These are phyloP conservation scores for Cyclostephanos tholiformis DNA, from an alignment of 108 stramenopile species.

Conservation along the genomic window DNA sequence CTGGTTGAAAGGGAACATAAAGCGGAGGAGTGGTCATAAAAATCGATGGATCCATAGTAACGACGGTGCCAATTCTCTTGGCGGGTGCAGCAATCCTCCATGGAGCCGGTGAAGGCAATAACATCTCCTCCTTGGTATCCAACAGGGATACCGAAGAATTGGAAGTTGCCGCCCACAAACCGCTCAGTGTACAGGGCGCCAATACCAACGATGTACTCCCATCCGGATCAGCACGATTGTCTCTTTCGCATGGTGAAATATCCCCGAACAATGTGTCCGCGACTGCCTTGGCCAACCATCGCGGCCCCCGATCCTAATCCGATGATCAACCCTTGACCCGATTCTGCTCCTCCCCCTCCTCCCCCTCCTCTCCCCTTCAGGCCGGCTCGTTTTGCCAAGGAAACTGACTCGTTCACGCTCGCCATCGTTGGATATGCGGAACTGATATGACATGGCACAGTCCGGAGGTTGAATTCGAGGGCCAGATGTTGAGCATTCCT, in stretches of 20 bases:
- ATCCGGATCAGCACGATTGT: slow-evolving; percentile 1
- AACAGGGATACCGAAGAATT: slow-evolving; percentile 54
- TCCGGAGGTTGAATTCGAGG: slow-evolving; percentile 34
- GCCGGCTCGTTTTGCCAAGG: slow-evolving; percentile 37
- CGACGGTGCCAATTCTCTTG: slow-evolving; percentile 30
- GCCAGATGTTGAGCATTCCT: slow-evolving; percentile 29
- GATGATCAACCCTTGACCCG: slow-evolving; percentile 42
- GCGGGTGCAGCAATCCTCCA: neutral
- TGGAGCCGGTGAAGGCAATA: slow-evolving; percentile 47
- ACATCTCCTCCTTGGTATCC: slow-evolving; percentile 66
- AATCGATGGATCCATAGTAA: slow-evolving; percentile 44
- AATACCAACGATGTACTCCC: slow-evolving; percentile 47
- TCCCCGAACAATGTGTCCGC: slow-evolving; percentile 27
- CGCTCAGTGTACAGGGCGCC: slow-evolving; percentile 64
- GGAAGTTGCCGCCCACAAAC: slow-evolving; percentile 57
- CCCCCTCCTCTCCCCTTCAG: slow-evolving; percentile 36
- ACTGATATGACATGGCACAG: slow-evolving; percentile 32
- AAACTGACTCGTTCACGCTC: slow-evolving; percentile 36
- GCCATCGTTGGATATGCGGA: slow-evolving; percentile 44
- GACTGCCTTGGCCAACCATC: slow-evolving; percentile 73
- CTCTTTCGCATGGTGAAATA: neutral
- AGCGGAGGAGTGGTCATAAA: slow-evolving; percentile 43
- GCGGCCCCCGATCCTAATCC: slow-evolving; percentile 74
- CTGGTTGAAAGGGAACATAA: slow-evolving; percentile 27
- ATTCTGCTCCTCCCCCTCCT: slow-evolving; percentile 9